phyloP scores from a whole-genome alignment of 148 eudicot genomes.

The Camellia sinensis region DNA sequence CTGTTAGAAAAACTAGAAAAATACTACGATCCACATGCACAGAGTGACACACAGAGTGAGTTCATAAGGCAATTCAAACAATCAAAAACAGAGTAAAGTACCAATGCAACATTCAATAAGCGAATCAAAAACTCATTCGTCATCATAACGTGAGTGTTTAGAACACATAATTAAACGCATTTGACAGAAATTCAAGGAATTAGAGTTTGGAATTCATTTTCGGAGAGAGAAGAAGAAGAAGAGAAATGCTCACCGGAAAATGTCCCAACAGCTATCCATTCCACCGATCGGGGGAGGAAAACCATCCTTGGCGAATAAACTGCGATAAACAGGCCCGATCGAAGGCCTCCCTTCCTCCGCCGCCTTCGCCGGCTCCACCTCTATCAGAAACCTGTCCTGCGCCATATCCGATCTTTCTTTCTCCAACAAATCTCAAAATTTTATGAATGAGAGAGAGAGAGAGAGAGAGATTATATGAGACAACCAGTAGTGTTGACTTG shows the following conservation, averaged over 20 bases:
- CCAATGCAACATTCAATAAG: too few species aligned
- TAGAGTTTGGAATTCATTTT: background rate
- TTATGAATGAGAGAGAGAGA: background rate
- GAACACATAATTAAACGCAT: background rate
- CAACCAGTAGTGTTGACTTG: background rate
- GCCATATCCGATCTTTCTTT: slow-evolving; percentile 33
- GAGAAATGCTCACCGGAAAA: slow-evolving; percentile 57
- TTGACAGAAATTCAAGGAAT: background rate
- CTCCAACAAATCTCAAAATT: background rate
- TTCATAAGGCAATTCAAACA: too few species aligned
- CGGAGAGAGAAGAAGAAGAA: too few species aligned
- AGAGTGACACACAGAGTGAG: too few species aligned
- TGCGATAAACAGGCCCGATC: slow-evolving; percentile 76
- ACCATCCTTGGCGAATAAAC: slow-evolving; percentile 70
- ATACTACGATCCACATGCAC: too few species aligned
- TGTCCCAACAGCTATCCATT: slow-evolving; percentile 85
- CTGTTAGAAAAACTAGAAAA: too few species aligned
- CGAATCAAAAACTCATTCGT: too few species aligned
- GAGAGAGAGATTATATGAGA: background rate
- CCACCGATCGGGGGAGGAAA: slow-evolving; percentile 58
- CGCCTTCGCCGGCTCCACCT: slow-evolving; percentile 63
- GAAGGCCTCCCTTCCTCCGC: slow-evolving; percentile 58
- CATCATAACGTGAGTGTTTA: background rate
- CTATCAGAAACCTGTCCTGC: slow-evolving; percentile 44
- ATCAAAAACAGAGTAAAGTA: too few species aligned